These are phyloP conservation scores for Abelmoschus esculentus DNA, from an alignment of 345 rosid species.

Conservation along the genomic window DNA sequence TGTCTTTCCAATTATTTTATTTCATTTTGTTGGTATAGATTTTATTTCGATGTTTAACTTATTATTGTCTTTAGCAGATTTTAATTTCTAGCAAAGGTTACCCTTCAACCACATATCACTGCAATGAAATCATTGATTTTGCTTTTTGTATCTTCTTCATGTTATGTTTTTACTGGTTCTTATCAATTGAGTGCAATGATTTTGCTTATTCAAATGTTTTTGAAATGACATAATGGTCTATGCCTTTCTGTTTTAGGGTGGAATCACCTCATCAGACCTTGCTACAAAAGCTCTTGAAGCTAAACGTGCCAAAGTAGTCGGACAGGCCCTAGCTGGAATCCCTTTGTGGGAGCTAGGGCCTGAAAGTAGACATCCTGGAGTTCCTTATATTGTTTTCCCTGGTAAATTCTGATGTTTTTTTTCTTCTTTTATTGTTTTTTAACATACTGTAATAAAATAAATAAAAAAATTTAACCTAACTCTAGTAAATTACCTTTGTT, in stretches of 20 bases:
- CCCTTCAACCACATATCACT: not conserved
- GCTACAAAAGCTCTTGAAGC: conserved; percentile 94
- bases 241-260: conserved; percentile 52
- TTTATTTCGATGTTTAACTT: not conserved
- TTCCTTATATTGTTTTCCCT: conserved; percentile 94
- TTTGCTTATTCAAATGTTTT: not conserved
- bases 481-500: not conserved
- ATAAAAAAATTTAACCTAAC: not conserved
- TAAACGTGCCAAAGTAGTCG: conserved; percentile 74
- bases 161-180: not conserved
- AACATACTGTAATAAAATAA: not conserved
- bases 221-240: not conserved
- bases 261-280: conserved; percentile 95
- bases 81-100: not conserved
- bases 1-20: not conserved
- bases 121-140: not conserved
- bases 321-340: conserved; percentile 94
- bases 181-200: conserved; percentile 3
- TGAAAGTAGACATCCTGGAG: conserved; percentile 95
- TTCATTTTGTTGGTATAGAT: not conserved
- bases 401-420: conserved; percentile 33
- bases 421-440: not conserved
- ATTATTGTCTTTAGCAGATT: not conserved
- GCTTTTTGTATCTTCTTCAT: conserved; percentile 4
- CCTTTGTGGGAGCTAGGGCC: conserved; percentile 97